Evolutionary conservation across 1,284 basidiomycete genomes (phyloP).

Genomic region (Sporisorium scitamineum): DNA sequence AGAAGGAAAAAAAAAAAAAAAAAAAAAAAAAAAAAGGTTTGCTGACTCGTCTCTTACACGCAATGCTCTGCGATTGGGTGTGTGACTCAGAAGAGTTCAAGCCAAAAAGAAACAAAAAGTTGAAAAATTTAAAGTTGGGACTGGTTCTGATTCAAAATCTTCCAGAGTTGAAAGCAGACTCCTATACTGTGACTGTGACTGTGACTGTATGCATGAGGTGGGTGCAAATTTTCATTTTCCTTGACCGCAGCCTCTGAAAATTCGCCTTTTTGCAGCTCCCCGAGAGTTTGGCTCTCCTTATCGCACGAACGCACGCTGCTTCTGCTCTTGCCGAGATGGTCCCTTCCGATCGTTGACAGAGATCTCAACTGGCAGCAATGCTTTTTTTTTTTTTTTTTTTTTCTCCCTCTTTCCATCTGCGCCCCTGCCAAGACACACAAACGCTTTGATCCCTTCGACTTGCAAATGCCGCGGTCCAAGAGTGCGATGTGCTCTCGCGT

Average conservation of each 20-base stretch:
- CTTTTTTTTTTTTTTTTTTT: too few relatives aligned
- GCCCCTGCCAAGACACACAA: slow-evolving; percentile 1
- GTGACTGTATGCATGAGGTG: neutral
- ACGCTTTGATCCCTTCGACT: neutral
- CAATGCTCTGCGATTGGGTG: neutral
- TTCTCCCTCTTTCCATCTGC: neutral
- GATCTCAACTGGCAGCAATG: slow-evolving; percentile 8
- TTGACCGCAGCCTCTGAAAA: neutral
- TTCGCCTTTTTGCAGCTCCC: too few relatives aligned
- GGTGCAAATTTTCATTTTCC: neutral
- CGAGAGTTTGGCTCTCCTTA: slow-evolving; percentile 1
- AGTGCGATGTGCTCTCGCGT: neutral
- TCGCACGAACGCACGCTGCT: neutral
- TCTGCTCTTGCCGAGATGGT: neutral
- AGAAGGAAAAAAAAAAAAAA: neutral
- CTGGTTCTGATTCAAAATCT: too few relatives aligned
- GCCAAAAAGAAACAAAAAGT: neutral
- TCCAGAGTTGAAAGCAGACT: neutral
- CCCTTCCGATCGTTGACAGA: slow-evolving; percentile 8
- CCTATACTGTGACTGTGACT: too few relatives aligned
- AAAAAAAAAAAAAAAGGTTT: slow-evolving; percentile 10
- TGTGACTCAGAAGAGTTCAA: slow-evolving; percentile 6
- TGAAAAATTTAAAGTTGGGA: neutral
- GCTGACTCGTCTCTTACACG: slow-evolving; percentile 5
- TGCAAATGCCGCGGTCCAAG: slow-evolving; percentile 10